These are phyloP conservation scores for Inosperma sp. DNA, from an alignment of 768 basidiomycete species.

Conservation along the genomic window DNA sequence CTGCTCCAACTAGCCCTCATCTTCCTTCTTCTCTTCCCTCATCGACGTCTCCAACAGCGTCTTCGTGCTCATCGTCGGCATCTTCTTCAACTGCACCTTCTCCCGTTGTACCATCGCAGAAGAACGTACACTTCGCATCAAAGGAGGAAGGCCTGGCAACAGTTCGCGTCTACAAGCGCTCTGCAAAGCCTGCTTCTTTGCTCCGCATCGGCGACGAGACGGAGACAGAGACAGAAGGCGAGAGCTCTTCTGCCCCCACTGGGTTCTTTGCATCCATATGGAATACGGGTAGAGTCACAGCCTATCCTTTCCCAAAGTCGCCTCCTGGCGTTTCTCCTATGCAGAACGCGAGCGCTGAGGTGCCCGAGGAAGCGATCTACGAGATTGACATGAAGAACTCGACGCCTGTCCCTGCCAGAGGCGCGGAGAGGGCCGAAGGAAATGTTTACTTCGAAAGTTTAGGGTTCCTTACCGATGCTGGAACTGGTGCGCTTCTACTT, in stretches of 20 bases:
- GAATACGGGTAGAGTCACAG: constrained; percentile 8
- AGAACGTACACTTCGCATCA: constrained; percentile 87
- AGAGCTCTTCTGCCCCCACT: constrained; percentile 17
- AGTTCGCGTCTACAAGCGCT: constrained; percentile 58
- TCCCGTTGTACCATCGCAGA: constrained; percentile 51
- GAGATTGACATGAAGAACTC: constrained; percentile 16
- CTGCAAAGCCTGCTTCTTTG: constrained; percentile 58
- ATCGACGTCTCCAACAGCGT: constrained; percentile 35
- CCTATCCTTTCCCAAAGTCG: constrained; percentile 24
- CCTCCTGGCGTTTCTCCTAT: neutral
- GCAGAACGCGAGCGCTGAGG: neutral
- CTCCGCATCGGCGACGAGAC: constrained; percentile 24
- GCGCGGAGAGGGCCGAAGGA: constrained; percentile 17
- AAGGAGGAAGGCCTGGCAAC: constrained; percentile 55
- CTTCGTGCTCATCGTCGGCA: constrained; percentile 9
- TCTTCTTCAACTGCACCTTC: constrained; percentile 19
- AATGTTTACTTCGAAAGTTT: constrained; percentile 29
- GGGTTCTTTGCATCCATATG: constrained; percentile 9
- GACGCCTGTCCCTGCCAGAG: constrained; percentile 30
- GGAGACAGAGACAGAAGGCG: constrained; percentile 39
- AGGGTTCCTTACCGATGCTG: constrained; percentile 18
- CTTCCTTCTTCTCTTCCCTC: constrained; percentile 55
- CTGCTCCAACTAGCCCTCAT: constrained; percentile 22
- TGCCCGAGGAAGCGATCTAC: constrained; percentile 2
- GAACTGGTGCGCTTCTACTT: neutral